A percentile compares a stretch with the other conserved stretches of the same genome.
phyloP scores from a whole-genome alignment of 768 basidiomycete species.

The Russula ochroleuca region DNA sequence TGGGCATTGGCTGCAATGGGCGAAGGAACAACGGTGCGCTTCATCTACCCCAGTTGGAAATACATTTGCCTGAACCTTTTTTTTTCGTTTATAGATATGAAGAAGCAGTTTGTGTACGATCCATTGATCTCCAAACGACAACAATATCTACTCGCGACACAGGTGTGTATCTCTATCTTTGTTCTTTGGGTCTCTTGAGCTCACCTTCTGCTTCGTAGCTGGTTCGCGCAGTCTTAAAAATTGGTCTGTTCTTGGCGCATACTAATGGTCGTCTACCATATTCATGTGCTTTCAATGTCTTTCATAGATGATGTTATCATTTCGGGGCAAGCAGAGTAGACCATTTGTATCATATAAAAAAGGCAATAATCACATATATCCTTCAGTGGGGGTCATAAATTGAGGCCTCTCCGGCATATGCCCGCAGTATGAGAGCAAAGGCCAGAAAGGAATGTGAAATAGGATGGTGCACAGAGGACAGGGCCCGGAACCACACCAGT shows the following conservation, averaged over 20 bases:
- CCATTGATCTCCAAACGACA: constrained; percentile 96
- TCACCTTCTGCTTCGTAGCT: constrained; percentile 42
- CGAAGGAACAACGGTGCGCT: constrained; percentile 77
- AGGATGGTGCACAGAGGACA: too few relatives aligned
- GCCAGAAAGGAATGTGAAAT: background rate
- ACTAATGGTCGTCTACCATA: constrained; percentile 1
- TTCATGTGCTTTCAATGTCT: constrained; percentile 14
- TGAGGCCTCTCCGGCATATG: background rate
- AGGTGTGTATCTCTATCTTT: constrained; percentile 46
- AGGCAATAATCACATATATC: constrained; percentile 23
- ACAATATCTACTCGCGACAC: constrained; percentile 95
- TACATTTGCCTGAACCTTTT: background rate
- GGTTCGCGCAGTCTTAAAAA: constrained; percentile 83
- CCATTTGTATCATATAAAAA: constrained; percentile 23
- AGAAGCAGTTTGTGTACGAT: constrained; percentile 93
- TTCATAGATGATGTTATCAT: constrained; percentile 73
- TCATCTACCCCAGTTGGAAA: background rate
- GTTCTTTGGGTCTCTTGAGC: constrained; percentile 2
- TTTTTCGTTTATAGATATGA: constrained; percentile 70
- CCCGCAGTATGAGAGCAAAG: too few relatives aligned
- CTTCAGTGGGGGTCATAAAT: background rate
- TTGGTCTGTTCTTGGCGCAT: constrained; percentile 49
- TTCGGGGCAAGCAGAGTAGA: constrained; percentile 60
- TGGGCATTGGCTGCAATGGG: constrained; percentile 92
- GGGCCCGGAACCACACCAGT: too few relatives aligned